These are phyloP conservation scores for Metahyphopichia silvanorum DNA, from an alignment of 805 yeast genomes.

Conservation along the genomic window DNA sequence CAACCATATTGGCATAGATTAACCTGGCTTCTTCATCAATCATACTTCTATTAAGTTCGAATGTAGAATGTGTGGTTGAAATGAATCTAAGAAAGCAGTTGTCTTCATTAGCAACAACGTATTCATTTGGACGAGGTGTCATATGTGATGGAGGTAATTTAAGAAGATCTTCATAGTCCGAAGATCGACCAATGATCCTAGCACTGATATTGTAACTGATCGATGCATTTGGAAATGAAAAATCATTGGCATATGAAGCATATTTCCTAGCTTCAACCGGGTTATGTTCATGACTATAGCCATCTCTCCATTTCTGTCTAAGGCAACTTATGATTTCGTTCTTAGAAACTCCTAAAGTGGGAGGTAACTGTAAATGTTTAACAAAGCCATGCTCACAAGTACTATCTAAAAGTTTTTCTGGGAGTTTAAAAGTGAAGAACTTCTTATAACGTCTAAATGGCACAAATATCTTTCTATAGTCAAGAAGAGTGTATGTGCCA, in stretches of 20 bases:
- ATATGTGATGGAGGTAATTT: constrained; percentile 10
- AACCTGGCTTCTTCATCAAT: constrained; percentile 31
- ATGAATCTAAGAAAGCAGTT: constrained; percentile 21
- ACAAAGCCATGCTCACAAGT: constrained; percentile 32
- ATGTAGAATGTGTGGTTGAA: constrained; percentile 18
- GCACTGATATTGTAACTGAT: constrained; percentile 33
- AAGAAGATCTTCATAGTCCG: constrained; percentile 19
- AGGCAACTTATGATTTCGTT: constrained; percentile 22
- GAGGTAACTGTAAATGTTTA: constrained; percentile 36
- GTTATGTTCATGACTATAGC: background rate
- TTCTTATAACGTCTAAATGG: constrained; percentile 36
- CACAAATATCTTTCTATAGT: constrained; percentile 19
- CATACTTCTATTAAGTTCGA: constrained; percentile 27
- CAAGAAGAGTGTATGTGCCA: constrained; percentile 22
- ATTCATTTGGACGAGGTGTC: constrained; percentile 19
- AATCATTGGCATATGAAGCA: constrained; percentile 16
- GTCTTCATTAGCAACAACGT: constrained; percentile 28
- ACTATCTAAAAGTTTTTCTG: constrained; percentile 33
- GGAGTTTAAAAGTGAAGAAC: constrained; percentile 38
- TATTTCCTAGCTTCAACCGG: background rate
- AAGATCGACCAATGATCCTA: constrained; percentile 34
- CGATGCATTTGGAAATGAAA: constrained; percentile 25
- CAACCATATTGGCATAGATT: constrained; percentile 24
- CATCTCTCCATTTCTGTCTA: constrained; percentile 21
- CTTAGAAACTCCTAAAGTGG: constrained; percentile 32